phyloP scores from a whole-genome alignment of 139 green algal species.

The Coccomyxa sp. region DNA sequence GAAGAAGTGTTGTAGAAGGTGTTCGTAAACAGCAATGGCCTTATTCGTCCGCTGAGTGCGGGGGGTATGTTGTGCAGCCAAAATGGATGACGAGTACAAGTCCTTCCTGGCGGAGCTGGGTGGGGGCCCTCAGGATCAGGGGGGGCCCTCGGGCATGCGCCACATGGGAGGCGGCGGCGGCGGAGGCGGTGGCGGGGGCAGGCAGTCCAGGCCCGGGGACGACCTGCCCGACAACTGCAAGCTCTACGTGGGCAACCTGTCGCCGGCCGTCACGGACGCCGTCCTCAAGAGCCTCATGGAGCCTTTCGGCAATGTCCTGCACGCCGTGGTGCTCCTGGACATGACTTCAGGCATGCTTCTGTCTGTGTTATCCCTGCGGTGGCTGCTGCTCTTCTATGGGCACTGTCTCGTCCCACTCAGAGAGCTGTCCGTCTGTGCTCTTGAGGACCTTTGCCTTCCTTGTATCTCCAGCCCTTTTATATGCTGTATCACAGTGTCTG shows the following conservation, averaged over 20 bases:
- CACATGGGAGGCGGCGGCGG: conserved; percentile 34
- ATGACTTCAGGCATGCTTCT: conserved; percentile 18
- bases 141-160: conserved; percentile 18
- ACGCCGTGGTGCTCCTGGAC: conserved; percentile 43
- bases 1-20: background rate
- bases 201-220: conserved; percentile 25
- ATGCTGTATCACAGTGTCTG: no score
- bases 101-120: conserved; percentile 87
- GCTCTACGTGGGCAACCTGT: conserved; percentile 86
- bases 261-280: conserved; percentile 41
- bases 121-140: conserved; percentile 23
- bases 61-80: background rate
- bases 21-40: background rate
- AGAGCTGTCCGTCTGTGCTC: no score
- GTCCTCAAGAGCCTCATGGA: conserved; percentile 65
- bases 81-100: conserved; percentile 90
- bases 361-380: no score
- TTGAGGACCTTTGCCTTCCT: no score
- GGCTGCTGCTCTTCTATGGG: no score
- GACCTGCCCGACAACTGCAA: conserved; percentile 61
- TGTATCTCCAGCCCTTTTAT: no score
- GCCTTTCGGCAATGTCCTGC: conserved; percentile 61
- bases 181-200: conserved; percentile 1
- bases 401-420: no score
- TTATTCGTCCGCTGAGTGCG: background rate